phyloP scores from a whole-genome alignment of 148 eudicot species.

The Cornus controversa region DNA sequence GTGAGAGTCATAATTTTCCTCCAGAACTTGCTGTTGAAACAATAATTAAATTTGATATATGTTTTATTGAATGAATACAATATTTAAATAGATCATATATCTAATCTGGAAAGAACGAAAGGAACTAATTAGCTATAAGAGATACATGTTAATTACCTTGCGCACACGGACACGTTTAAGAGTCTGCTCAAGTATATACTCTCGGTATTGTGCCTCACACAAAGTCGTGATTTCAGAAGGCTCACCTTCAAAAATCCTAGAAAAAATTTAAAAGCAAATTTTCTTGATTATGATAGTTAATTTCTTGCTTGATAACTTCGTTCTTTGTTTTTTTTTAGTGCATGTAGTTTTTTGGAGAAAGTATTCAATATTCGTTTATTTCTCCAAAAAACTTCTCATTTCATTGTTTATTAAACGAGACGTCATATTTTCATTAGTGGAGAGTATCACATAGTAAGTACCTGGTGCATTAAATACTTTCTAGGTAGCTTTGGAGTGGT shows the following conservation, averaged over 20 bases:
- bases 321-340: too few relatives aligned
- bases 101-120: background rate
- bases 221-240: conserved; percentile 39
- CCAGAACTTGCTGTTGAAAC: conserved; percentile 34
- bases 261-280: background rate
- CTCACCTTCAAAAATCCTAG: conserved; percentile 54
- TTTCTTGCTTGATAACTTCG: too few relatives aligned
- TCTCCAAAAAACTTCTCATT: too few relatives aligned
- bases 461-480: too few relatives aligned
- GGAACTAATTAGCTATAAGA: background rate
- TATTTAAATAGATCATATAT: too few relatives aligned
- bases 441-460: too few relatives aligned
- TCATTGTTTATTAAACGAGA: too few relatives aligned
- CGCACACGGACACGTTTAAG: conserved; percentile 36
- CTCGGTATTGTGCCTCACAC: conserved; percentile 47
- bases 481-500: too few relatives aligned
- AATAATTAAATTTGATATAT: background rate
- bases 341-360: too few relatives aligned
- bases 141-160: conserved; percentile 23
- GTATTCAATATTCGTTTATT: too few relatives aligned
- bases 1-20: conserved; percentile 26
- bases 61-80: background rate
- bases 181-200: conserved; percentile 47
- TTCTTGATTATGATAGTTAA: background rate
- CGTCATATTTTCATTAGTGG: too few relatives aligned